These are phyloP conservation scores for Stagonosporopsis tanaceti DNA, from an alignment of 2,329 filamentous ascomycete genomes.

Conservation along the genomic window DNA sequence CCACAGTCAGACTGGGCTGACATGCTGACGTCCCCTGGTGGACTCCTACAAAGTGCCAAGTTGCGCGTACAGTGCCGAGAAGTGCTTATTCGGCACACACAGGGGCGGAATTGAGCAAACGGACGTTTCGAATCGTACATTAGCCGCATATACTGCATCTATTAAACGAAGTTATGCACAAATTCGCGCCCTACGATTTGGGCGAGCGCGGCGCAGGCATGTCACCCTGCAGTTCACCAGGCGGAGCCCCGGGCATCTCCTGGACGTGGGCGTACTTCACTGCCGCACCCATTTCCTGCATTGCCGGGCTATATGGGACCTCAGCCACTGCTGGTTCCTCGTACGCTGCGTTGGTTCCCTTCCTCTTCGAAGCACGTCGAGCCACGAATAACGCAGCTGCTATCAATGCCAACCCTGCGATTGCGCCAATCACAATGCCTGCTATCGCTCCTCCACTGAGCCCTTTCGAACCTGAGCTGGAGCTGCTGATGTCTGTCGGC, in stretches of 20 bases:
- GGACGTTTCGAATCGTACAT: neutral
- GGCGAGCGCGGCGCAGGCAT: neutral
- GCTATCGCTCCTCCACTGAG: constrained; percentile 11
- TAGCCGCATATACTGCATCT: neutral
- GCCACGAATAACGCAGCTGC: constrained; percentile 7
- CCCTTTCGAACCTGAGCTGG: neutral
- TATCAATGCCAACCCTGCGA: constrained; percentile 4
- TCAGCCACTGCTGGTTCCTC: neutral
- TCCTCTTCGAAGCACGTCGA: constrained; percentile 4
- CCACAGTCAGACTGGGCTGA: no score
- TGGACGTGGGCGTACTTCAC: constrained; percentile 8
- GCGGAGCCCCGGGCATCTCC: constrained; percentile 9
- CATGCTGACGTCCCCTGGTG: no score
- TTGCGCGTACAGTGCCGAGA: no score
- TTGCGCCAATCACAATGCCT: constrained; percentile 7
- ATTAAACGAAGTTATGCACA: no score
- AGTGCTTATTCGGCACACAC: neutral
- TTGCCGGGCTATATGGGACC: neutral
- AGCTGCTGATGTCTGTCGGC: neutral
- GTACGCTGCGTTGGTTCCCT: neutral
- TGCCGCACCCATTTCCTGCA: constrained; percentile 3
- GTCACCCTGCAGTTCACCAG: constrained; percentile 10
- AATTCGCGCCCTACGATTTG: neutral
- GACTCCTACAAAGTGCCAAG: no score
- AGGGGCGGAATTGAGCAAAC: neutral